Evolutionary conservation across 2,329 filamentous ascomycete species (phyloP), one percentile per base, ranked within the genome.

Genomic region (Samsoniella hepiali): DNA sequence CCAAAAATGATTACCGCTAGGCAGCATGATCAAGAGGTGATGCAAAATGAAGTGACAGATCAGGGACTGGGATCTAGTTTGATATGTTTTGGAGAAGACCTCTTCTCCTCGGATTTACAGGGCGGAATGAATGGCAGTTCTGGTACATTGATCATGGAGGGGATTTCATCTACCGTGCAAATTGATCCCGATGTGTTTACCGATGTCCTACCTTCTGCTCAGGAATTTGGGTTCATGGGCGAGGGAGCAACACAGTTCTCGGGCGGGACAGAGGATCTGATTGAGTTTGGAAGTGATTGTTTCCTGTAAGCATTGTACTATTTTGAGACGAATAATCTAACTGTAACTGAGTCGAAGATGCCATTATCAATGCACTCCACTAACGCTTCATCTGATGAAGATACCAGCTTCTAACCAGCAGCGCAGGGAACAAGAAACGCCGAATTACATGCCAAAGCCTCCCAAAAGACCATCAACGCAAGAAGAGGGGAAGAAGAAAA

Each of bases 1-100:
- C 60, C 60, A 3, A 63, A 40, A 32, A 40, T 49, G 49, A 17
- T 34, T 22, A 13, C 11, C 7, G 42, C 27, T n/a, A 13, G 42
- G 42, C 38, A 36, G 22, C 2, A 9, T 15, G 8, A 11, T 10
- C 36, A 22, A 29, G 42, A 31, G 8, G n/a, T 11, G 7, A 4
- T n/a, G 31, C 6, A 10, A 7, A 17, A 22, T 32, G 7, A 8
- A 15, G 29, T 31, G 5, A 17, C n/a, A 9, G 29, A 51, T 13
- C 17, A 42, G 7, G 34, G 44, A 13, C n/a, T 34, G 7, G 47
- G 31, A 17, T 50, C 53, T 17, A 42, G 50, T 29, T 29, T 54
- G 51, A 49, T 64, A 10, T 55, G 38, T 22, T 51, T 63, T 17
- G 56, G 40, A 15, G 56, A 63, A 29, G 62, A 49, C 36, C 32